A percentile compares a stretch with the other conserved stretches of the same genome.
Evolutionary conservation across 805 yeast genomes (phyloP).

Genomic region (Candida multigemmis): DNA sequence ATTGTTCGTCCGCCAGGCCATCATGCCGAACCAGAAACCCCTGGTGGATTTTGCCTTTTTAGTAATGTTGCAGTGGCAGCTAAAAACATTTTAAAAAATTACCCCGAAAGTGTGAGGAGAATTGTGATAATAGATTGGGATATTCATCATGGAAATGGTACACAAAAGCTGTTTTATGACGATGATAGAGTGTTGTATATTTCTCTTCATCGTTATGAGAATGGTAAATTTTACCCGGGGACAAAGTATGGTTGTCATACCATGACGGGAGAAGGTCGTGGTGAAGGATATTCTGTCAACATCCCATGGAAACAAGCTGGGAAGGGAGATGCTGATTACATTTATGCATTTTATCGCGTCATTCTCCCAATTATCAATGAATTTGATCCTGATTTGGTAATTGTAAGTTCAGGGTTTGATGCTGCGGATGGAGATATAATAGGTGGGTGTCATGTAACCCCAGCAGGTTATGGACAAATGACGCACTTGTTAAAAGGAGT

Average conservation of each 20-base stretch:
- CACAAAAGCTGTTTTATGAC: constrained; percentile 83
- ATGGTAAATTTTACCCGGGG: constrained; percentile 91
- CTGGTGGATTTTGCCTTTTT: constrained; percentile 95
- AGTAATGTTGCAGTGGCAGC: constrained; percentile 98
- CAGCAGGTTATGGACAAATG: constrained; percentile 95
- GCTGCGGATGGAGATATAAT: constrained; percentile 98
- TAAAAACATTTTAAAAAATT: constrained; percentile 65
- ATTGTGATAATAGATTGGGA: constrained; percentile 95
- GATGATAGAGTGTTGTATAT: constrained; percentile 89
- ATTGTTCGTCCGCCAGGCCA: constrained; percentile 99
- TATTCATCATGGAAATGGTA: constrained; percentile 98
- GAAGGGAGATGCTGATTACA: constrained; percentile 91
- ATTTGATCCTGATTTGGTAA: constrained; percentile 86
- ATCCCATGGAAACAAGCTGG: constrained; percentile 93
- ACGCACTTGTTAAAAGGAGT: constrained; percentile 81
- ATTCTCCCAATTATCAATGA: constrained; percentile 85
- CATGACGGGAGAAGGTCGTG: constrained; percentile 77
- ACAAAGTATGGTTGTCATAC: constrained; percentile 76
- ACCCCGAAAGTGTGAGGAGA: constrained; percentile 81
- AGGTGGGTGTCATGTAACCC: constrained; percentile 94
- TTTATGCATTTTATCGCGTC: constrained; percentile 80
- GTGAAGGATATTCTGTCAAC: constrained; percentile 82
- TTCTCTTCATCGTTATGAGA: constrained; percentile 87
- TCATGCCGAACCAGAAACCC: constrained; percentile 95
- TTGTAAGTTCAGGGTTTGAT: constrained; percentile 93